phyloP scores from a whole-genome alignment of 1,284 basidiomycete species.

The Neolentinus lepideus region DNA sequence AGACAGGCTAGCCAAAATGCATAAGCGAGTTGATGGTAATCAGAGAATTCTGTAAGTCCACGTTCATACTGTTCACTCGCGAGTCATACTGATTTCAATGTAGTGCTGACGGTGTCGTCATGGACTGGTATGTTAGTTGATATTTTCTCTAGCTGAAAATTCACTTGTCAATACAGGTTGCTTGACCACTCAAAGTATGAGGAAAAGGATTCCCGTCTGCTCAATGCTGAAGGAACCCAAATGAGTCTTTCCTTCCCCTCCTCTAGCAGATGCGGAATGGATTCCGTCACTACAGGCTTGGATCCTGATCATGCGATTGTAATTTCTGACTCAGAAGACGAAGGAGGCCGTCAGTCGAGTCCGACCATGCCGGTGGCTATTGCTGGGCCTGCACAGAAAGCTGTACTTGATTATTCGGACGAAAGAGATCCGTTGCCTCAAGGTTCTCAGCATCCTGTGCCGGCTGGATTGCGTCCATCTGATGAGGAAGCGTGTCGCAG shows the following conservation, averaged over 20 bases:
- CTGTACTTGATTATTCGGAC: too few relatives aligned
- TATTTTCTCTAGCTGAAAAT: background rate
- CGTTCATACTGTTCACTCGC: background rate
- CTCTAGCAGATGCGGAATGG: background rate
- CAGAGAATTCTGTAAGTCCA: slow-evolving; percentile 1
- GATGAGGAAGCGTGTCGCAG: background rate
- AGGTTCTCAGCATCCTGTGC: too few relatives aligned
- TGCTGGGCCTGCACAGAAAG: too few relatives aligned
- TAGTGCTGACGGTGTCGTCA: background rate
- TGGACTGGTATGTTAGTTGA: background rate
- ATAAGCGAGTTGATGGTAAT: background rate
- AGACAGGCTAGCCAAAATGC: background rate
- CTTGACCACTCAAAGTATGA: background rate
- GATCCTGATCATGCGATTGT: background rate
- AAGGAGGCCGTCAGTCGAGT: background rate
- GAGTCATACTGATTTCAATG: background rate
- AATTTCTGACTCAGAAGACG: background rate
- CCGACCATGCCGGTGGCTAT: background rate
- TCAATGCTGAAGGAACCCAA: background rate
- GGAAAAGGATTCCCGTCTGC: background rate
- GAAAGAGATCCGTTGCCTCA: too few relatives aligned
- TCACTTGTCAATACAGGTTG: background rate
- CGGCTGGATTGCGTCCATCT: background rate
- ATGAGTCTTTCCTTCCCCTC: background rate
- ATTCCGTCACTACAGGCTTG: background rate